Conservation (phyloP, 2,329 filamentous ascomycete species). For the Penicillium thymicola region DNA sequence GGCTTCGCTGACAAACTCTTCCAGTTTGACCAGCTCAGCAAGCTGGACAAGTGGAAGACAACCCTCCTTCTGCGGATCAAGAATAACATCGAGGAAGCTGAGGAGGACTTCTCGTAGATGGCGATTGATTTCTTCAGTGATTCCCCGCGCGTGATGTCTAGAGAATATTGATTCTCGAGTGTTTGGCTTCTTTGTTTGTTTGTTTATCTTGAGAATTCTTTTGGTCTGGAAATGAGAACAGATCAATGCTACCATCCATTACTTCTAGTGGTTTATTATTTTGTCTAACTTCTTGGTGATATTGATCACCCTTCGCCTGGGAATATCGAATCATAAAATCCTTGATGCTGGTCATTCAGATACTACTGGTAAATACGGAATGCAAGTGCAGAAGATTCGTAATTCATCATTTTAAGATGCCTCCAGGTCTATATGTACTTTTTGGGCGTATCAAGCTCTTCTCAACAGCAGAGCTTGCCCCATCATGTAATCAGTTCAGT, state of each 20-base stretch:
- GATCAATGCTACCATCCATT: not conserved
- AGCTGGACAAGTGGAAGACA: constrained; percentile 97
- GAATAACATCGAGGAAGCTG: constrained; percentile 70
- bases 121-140: constrained; percentile 18
- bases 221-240: constrained; percentile 7
- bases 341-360: not conserved
- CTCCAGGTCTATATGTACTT: constrained; percentile 29
- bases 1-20: constrained; percentile 81
- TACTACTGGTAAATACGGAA: not conserved
- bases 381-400: constrained; percentile 22
- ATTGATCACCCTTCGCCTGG: not conserved
- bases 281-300: not conserved
- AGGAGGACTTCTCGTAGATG: constrained; percentile 64
- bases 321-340: not conserved
- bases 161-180: constrained; percentile 13
- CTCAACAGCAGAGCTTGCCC: constrained; percentile 5
- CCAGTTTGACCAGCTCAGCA: constrained; percentile 87
- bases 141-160: constrained; percentile 22
- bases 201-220: constrained; percentile 1
- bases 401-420: constrained; percentile 29
- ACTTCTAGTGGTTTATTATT: not conserved
- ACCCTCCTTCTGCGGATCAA: constrained; percentile 79
- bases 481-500: constrained; percentile 20
- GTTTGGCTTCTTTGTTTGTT: constrained; percentile 7
- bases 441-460: constrained; percentile 19